Conservation (phyloP, 352 stramenopile species). For the Globisporangium parvum region DNA sequence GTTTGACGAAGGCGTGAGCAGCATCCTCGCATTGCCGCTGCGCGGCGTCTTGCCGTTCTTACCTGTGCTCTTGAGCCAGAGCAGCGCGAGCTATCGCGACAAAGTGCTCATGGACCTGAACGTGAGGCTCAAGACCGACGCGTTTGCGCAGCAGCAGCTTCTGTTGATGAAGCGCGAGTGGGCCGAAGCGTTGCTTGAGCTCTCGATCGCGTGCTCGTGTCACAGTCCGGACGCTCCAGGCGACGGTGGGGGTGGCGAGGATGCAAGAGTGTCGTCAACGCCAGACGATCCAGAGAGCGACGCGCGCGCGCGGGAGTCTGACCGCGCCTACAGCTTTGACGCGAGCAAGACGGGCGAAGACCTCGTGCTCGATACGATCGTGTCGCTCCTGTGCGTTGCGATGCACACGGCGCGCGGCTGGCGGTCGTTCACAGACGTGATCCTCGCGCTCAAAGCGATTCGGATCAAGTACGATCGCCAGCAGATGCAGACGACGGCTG, state of each 20-base stretch:
- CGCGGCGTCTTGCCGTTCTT: conserved; percentile 69
- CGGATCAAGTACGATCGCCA: conserved; percentile 53
- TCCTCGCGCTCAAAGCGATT: conserved; percentile 52
- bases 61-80: conserved; percentile 47
- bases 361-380: conserved; percentile 75
- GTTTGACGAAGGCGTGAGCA: conserved; percentile 54
- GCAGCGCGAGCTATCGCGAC: conserved; percentile 51
- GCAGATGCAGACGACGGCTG: background rate
- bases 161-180: conserved; percentile 69
- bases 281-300: background rate
- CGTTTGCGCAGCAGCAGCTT: conserved; percentile 62
- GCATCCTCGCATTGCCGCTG: conserved; percentile 57
- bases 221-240: background rate
- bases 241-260: no score
- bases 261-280: no score
- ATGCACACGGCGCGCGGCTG: conserved; percentile 65
- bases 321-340: conserved; percentile 55
- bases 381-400: conserved; percentile 67
- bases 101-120: conserved; percentile 87
- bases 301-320: conserved; percentile 12
- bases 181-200: conserved; percentile 65
- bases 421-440: conserved; percentile 58
- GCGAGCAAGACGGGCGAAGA: conserved; percentile 71
- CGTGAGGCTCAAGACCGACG: conserved; percentile 79
- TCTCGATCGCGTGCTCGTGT: conserved; percentile 59